Evolutionary conservation across 2,329 filamentous ascomycete species (phyloP).

Genomic region (Stenocarpella maydis): DNA sequence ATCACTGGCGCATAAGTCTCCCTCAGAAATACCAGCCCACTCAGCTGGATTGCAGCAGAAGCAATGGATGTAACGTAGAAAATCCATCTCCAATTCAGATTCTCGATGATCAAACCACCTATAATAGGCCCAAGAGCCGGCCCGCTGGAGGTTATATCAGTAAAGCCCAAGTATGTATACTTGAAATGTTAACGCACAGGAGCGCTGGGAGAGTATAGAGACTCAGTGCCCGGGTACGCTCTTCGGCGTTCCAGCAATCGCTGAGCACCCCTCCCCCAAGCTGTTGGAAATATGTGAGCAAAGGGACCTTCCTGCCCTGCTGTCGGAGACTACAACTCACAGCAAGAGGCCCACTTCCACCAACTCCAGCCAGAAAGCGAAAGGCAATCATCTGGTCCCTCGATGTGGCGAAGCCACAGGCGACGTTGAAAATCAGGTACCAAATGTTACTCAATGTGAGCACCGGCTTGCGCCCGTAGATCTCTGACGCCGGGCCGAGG

Average conservation of each 20-base stretch:
- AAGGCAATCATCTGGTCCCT: slow-evolving; percentile 6
- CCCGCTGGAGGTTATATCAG: neutral
- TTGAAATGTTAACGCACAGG: neutral
- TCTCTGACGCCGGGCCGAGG: slow-evolving; percentile 3
- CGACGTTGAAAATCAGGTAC: slow-evolving; percentile 15
- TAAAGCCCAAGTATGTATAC: no score
- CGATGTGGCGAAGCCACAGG: slow-evolving; percentile 4
- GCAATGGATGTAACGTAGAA: slow-evolving; percentile 1
- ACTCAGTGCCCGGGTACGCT: slow-evolving; percentile 1
- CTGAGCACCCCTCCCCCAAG: slow-evolving; percentile 7
- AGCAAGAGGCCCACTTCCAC: slow-evolving; percentile 5
- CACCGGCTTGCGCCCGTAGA: neutral
- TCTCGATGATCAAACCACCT: neutral
- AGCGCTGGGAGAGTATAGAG: slow-evolving; percentile 11
- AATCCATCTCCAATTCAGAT: neutral
- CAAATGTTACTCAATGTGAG: slow-evolving; percentile 6
- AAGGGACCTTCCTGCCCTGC: accelerated
- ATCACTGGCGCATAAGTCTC: slow-evolving; percentile 17
- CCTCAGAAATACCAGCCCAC: neutral
- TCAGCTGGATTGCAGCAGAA: neutral
- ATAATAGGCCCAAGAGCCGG: slow-evolving; percentile 1
- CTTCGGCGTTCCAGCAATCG: slow-evolving; percentile 21
- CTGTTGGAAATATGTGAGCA: neutral
- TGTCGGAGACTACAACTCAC: neutral
- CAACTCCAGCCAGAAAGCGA: neutral